Base-by-base conservation (phyloP, 2,329 filamentous ascomycete genomes). In the Pseudocercospora crystallina region DNA sequence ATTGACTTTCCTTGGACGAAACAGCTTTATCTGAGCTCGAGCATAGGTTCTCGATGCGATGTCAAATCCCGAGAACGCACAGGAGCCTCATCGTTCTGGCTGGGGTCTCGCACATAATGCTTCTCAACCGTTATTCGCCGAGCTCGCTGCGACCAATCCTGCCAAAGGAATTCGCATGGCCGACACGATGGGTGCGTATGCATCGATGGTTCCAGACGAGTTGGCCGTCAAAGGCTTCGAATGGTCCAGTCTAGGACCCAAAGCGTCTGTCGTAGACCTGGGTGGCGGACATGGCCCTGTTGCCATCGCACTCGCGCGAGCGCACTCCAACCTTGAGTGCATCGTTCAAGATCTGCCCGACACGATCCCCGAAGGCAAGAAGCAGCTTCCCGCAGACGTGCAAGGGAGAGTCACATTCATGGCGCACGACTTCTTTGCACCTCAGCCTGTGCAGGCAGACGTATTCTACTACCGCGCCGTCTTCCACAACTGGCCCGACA, bases 401-500 rank as follows among this genome's bases (percentile, higher is more conserved):
- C 17, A 43, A 12, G 40, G 9, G 8, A 43, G 40, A 33, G 30
- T 43, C 20, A 26, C 20, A 7, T 47, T 47, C 32, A 37, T n/a
- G 40, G 43, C n/a, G 5, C 46, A 49, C n/a, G 39, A 49, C 14
- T 43, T 49, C 37, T 49, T 49, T 37, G 38, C 38, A 3, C 33
- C 38, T 13, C 46, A 49, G 20, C 32, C 46, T 5, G 9, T 42
- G 5, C 5, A 35, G 11, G 46, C 46, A n/a, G 30, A 15, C 14
- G 37, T 43, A 12, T 49, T 35, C 17, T 29, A 42, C n/a, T 41
- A 42, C 30, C 38, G 46, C 5, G 14, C 37, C 12, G 31, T 42
- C 2, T 37, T 49, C 30, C 46, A 49, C 33, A 49, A 49, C 38
- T 49, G 46, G 46, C 39, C 38, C 2, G 46, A 49, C 15, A 37